Percentiles rank a stretch among this genome's conserved stretches.
phyloP scores from a whole-genome alignment of 2,329 filamentous ascomycete genomes.

The Exophiala phaeomuriformis region DNA sequence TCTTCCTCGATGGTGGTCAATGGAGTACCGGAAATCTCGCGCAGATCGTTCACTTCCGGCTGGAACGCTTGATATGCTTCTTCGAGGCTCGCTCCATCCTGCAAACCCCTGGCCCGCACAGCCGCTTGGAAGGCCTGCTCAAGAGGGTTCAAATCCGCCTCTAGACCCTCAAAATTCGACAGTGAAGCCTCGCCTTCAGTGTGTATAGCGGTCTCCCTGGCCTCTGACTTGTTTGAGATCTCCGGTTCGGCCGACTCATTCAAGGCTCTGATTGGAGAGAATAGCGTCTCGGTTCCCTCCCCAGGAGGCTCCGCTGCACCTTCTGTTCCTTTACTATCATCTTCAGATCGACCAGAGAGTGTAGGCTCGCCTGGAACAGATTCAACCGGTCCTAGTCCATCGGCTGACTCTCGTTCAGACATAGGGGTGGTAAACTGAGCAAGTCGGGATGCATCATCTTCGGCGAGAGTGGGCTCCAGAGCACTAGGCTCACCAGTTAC shows the following conservation, averaged over 20 bases:
- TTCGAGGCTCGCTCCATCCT: slow-evolving; percentile 13
- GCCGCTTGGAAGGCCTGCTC: slow-evolving; percentile 23
- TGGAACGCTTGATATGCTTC: slow-evolving; percentile 21
- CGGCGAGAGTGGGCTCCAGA: too few species aligned
- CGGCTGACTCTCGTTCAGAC: too few species aligned
- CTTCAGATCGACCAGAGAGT: background rate
- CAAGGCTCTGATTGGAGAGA: background rate
- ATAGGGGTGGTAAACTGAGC: too few species aligned
- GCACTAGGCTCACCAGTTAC: too few species aligned
- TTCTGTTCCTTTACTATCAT: background rate
- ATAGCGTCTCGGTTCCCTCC: background rate
- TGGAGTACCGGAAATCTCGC: slow-evolving; percentile 1
- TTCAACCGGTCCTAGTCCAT: background rate
- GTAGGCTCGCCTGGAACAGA: background rate
- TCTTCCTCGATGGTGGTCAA: slow-evolving; percentile 16
- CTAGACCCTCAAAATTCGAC: background rate
- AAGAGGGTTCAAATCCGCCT: slow-evolving; percentile 10
- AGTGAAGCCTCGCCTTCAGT: background rate
- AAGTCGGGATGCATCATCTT: too few species aligned
- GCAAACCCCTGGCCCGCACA: slow-evolving; percentile 18
- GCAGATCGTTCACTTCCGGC: slow-evolving; percentile 11
- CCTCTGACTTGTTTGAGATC: background rate
- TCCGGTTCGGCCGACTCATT: background rate
- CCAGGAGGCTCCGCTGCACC: background rate
- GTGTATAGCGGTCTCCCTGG: background rate